phyloP scores from a whole-genome alignment of 306 rosid species.

The Sindora glabra region DNA sequence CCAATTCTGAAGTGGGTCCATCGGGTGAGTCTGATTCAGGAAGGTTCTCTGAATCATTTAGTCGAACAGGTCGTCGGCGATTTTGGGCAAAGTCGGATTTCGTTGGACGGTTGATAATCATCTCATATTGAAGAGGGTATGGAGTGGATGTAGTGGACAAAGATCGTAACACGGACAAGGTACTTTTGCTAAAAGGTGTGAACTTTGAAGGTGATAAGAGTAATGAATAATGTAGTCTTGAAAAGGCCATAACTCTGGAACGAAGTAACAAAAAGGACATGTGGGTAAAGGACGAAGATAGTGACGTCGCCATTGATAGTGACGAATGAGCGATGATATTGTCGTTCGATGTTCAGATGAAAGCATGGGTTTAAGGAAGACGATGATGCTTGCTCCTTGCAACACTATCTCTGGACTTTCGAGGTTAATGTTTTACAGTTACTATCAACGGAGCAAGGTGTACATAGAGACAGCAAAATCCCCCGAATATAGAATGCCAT shows the following conservation, averaged over 20 bases:
- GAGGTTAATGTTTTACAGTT: neutral
- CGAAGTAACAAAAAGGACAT: constrained; percentile 18
- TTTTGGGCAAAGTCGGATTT: constrained; percentile 28
- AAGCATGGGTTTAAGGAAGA: neutral
- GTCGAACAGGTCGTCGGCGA: constrained; percentile 36
- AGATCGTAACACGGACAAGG: neutral
- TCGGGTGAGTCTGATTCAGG: constrained; percentile 23
- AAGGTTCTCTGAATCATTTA: constrained; percentile 15
- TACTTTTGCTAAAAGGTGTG: constrained; percentile 7
- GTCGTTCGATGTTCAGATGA: neutral
- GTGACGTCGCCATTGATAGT: constrained; percentile 31
- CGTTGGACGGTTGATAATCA: constrained; percentile 62
- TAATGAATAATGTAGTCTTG: constrained; percentile 17
- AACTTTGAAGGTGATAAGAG: constrained; percentile 15
- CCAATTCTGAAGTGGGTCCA: constrained; percentile 30
- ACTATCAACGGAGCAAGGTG: too few species aligned
- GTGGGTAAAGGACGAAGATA: constrained; percentile 18
- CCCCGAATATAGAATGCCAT: too few species aligned
- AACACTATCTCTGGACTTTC: neutral
- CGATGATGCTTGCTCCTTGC: neutral
- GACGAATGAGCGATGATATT: neutral
- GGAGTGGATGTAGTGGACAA: constrained; percentile 49
- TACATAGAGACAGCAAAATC: too few species aligned
- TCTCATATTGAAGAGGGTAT: constrained; percentile 85
- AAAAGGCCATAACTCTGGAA: constrained; percentile 23